Base-by-base conservation (phyloP, 176 grass and related monocot species). In the Eremochloa ophiuroides region DNA sequence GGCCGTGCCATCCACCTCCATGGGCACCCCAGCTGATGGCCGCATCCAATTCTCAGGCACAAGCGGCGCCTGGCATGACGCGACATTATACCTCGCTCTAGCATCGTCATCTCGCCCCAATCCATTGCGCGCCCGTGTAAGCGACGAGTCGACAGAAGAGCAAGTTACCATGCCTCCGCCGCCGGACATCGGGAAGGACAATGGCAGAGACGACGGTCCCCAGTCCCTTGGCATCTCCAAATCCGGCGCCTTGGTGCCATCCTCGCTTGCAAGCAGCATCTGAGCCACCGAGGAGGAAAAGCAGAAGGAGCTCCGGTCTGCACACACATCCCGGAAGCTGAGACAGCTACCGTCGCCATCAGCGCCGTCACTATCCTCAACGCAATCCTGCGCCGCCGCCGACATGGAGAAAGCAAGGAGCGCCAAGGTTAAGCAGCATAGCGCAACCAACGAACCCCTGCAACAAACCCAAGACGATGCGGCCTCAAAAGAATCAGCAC, bases 41-140 rank as follows among this genome's bases (percentile, higher is more conserved):
- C 66, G 90, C 87, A 95, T 99, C 96, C 93, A 99, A 70, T 91
- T 83, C 88, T 95, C 90, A 34, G 91, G 88, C 64, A 99, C 87
- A 41, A 95, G 85, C 35, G 93, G 88, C 38, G 93, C 82, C 62
- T 91, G 80, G 62, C 96, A 99, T 20, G 83, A 88, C 64, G 46
- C 76, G 15, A 11, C 65, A 63, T 75, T 80, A 63, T 88, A 72
- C 26, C 53, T 81, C 47, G 53, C 77, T 25, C 69, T 80, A 71
- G 74, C 85, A 78, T 84, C 80, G n/a, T 35, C 35, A 9, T 69
- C 74, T 34, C 31, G 22, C 71, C 78, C 84, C 59, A 79, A 64
- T 31, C 67, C 78, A 82, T 85, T 66, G 29, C 62, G 66, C 35
- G 43, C 65, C 80, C 44, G 6, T 3, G 77, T 62, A 48, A 77